Evolutionary conservation across 129 eudicot genomes (phyloP).

Genomic region (Sambucus nigra): DNA sequence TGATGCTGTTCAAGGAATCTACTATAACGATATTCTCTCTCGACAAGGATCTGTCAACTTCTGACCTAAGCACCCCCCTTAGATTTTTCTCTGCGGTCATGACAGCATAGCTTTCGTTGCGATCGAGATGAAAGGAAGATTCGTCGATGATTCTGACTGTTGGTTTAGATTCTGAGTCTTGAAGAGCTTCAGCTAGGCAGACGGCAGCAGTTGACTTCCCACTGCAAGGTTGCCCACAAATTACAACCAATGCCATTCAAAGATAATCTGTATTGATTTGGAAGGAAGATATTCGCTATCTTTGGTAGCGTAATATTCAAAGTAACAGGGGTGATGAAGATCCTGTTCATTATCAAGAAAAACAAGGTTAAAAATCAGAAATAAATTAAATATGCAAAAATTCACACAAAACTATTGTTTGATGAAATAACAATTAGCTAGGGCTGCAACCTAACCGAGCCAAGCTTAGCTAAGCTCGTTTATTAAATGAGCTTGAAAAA

Average conservation of each 20-base stretch:
- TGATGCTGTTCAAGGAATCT: constrained; percentile 87
- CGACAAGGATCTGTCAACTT: constrained; percentile 89
- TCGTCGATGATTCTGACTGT: constrained; percentile 60
- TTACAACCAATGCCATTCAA: constrained; percentile 82
- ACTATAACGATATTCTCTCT: constrained; percentile 69
- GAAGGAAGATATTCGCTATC: not conserved
- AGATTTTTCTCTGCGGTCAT: constrained; percentile 86
- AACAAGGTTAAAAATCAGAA: not conserved
- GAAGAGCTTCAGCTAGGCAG: constrained; percentile 64
- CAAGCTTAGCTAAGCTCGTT: no score
- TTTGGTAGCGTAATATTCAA: constrained; percentile 6
- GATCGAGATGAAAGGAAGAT: constrained; percentile 72
- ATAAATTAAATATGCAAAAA: no score
- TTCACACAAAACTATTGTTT: no score
- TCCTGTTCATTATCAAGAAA: constrained; percentile 18
- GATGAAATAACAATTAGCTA: no score
- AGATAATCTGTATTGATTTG: not conserved
- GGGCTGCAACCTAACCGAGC: no score
- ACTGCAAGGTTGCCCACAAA: constrained; percentile 96
- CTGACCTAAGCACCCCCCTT: constrained; percentile 92
- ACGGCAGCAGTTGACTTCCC: constrained; percentile 87
- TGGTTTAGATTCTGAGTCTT: constrained; percentile 48
- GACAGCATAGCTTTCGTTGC: constrained; percentile 79
- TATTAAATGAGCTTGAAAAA: no score
- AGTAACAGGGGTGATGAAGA: not conserved